Evolutionary conservation across 345 rosid species (phyloP), one percentile per base, ranked within the genome.

Genomic region (Salix purpurea): DNA sequence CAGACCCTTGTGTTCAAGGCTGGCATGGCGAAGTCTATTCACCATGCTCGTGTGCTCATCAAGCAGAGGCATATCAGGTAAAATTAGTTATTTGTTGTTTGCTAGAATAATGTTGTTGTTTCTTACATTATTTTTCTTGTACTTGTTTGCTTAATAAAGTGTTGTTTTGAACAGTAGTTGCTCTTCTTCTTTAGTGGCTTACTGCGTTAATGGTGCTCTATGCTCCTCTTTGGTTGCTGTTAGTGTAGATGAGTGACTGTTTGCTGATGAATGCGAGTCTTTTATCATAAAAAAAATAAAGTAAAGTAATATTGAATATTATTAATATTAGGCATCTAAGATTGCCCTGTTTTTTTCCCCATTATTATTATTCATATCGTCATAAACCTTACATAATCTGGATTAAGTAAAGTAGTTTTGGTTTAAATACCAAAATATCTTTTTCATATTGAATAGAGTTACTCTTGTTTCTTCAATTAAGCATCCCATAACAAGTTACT

Each of bases 31-130:
- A 77, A 77, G 64, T 77, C 80, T 4, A 71, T 77, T 50, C 80
- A 77, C 70, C 80, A 78, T 66, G 80, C 80, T 16, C 46, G 80
- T 7, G 80, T 78, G 23, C 80, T 78, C 40, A 78, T 78, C 72
- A 65, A 72, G 72, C 80, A 78, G 68, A 78, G 71, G 81, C 81
- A 78, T 16, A 72, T 78, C 30, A 72, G 81, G 81, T 78, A n/a
- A 23, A 12, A 24, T 2, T 65, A 7, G 39, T 36, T 18, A 21
- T 40, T 19, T 62, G 24, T 65, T 8, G 10, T 64, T 8, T 13
- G 66, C 36, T 24, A 40, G 32, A 6, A 24, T 12, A 15, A 28
- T 18, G 11, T 64, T 4, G 15, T 9, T 6, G 61, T 13, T 69
- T 69, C 32, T 26, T 52, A 16, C 50, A 66, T 54, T 54, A 32